Evolutionary conservation across 2,329 filamentous ascomycete genomes (phyloP), one percentile per base, ranked within the genome.

Genomic region (Karstenula rhodostoma): DNA sequence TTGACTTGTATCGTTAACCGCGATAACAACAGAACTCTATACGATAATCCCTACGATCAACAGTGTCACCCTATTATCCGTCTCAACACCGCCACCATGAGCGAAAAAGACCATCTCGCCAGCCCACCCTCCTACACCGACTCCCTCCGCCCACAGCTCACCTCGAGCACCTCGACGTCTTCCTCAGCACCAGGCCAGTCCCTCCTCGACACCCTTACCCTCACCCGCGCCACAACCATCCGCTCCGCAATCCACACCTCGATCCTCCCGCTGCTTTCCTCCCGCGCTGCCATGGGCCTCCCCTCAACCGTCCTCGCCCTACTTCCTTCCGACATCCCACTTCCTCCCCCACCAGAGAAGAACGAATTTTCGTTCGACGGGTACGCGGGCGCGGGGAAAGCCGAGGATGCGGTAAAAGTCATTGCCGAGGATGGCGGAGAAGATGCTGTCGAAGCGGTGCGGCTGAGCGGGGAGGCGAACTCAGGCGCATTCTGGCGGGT

Each of bases 291-390:
- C 12, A 76, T 77, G 33, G 81, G 80, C 29, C 77, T 82, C 42
- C 77, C 79, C 17, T 78, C 78, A 60, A 80, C 79, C 15, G 80
- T 75, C 13, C 77, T 83, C 59, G 73, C 82, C 33, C 71, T 84
- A 15, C 68, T 84, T 0, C 81, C 81, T 10, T 81, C 80, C 3
- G 78, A 81, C 60, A 74, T 79, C 10, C 69, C 72, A 4, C 57
- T 74, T 2, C 68, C 72, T 0, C 33, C 63, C 19, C 59, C 60
- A 3, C 50, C 57, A 42, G 69, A 71, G 50, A 74, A 73, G 17
- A 73, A 72, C 7, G 73, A 75, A 23, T 75, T 71, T 64, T 72
- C 67, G 37, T 76, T 75, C 60, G 69, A 70, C 37, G 66, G 33
- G 10, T 52, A 52, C 13, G 49, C 35, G 3, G 49, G 23, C 13